Evolutionary conservation across 768 basidiomycete species (phyloP).

Genomic region (Mycena olivaceomarginata): DNA sequence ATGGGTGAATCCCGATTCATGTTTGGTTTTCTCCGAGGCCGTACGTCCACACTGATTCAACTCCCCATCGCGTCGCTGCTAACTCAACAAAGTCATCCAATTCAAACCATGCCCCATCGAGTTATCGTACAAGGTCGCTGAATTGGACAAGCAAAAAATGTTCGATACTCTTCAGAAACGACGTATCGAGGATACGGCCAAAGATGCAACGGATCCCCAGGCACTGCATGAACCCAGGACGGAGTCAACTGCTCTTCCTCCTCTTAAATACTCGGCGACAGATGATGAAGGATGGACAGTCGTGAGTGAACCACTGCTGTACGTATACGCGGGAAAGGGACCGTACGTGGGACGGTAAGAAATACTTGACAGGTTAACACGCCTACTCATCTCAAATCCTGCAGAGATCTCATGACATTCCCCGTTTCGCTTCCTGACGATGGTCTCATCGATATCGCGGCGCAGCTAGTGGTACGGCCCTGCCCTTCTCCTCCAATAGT

Average conservation of each 20-base stretch:
- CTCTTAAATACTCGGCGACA: conserved; percentile 63
- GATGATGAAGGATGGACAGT: conserved; percentile 81
- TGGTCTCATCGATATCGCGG: conserved; percentile 83
- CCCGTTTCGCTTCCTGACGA: conserved; percentile 89
- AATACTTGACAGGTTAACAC: background rate
- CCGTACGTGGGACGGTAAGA: conserved; percentile 82
- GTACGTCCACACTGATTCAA: conserved; percentile 60
- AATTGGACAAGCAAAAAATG: conserved; percentile 85
- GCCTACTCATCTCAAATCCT: background rate
- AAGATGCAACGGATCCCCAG: conserved; percentile 18
- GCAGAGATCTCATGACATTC: conserved; percentile 69
- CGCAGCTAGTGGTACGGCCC: conserved; percentile 74
- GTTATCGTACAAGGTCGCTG: conserved; percentile 81
- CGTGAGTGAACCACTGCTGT: conserved; percentile 81
- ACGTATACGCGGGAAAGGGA: conserved; percentile 86
- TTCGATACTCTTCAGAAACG: conserved; percentile 66
- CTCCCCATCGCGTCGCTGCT: background rate
- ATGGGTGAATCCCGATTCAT: conserved; percentile 91
- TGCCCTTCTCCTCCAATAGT: background rate
- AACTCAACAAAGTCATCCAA: conserved; percentile 67
- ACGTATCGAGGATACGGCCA: conserved; percentile 50
- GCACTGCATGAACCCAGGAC: conserved; percentile 36
- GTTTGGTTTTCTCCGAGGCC: conserved; percentile 80
- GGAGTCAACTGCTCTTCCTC: conserved; percentile 60
- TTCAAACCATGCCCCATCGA: conserved; percentile 82